These are phyloP conservation scores for Zychaea mexicana DNA, from an alignment of 371 early-diverging fungal species.

Conservation along the genomic window DNA sequence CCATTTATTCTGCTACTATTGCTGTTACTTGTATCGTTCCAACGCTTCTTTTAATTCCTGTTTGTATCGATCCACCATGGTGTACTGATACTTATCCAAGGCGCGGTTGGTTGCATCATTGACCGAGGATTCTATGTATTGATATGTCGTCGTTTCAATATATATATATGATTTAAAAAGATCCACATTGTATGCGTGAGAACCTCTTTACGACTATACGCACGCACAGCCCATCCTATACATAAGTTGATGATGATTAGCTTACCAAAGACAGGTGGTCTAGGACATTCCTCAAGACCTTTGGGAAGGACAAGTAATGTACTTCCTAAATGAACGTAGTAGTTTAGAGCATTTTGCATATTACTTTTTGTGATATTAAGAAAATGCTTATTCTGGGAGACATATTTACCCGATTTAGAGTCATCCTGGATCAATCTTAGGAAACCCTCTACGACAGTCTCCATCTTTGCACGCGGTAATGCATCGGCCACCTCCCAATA, in stretches of 20 bases:
- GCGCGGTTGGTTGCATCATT: not conserved
- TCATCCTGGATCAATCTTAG: slow-evolving; percentile 48
- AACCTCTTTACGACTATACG: too few species aligned
- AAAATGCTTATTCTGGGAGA: too few species aligned
- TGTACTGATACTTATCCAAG: not conserved
- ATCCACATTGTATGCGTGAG: too few species aligned
- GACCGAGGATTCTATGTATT: not conserved
- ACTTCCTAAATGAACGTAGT: not conserved
- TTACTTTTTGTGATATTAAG: too few species aligned
- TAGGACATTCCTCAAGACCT: slow-evolving; percentile 15
- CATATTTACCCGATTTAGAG: slow-evolving; percentile 30
- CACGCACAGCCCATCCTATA: not conserved
- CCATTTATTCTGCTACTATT: not conserved
- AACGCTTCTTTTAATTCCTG: not conserved
- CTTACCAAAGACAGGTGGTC: slow-evolving; percentile 1
- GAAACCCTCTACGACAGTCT: slow-evolving; percentile 52
- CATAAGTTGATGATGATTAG: not conserved
- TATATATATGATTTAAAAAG: too few species aligned
- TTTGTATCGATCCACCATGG: not conserved
- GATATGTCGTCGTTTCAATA: too few species aligned
- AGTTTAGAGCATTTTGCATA: not conserved
- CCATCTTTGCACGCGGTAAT: slow-evolving; percentile 41
- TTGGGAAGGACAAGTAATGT: slow-evolving; percentile 8
- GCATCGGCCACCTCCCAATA: slow-evolving; percentile 9
- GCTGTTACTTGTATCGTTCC: not conserved